phyloP scores from a whole-genome alignment of 2,329 filamentous ascomycete species.

The Coniochaeta sp. region DNA sequence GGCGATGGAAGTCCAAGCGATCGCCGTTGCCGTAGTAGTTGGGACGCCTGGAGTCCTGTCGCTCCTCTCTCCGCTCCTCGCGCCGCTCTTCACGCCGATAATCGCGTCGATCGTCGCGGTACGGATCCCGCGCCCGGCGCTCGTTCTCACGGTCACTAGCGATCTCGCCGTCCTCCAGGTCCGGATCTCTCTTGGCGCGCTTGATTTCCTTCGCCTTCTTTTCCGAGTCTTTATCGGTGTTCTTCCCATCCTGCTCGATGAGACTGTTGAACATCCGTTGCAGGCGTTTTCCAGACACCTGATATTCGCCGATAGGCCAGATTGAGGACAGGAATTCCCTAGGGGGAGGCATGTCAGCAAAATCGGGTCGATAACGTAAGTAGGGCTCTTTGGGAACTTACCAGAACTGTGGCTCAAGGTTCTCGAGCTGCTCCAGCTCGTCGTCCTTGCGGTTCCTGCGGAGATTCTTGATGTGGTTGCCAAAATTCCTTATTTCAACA shows the following conservation, averaged over 20 bases:
- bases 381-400: conserved; percentile 9
- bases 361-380: not conserved
- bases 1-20: conserved; percentile 21
- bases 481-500: conserved; percentile 26
- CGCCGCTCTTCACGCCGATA: conserved; percentile 22
- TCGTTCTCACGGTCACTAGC: conserved; percentile 27
- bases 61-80: conserved; percentile 15
- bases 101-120: conserved; percentile 18
- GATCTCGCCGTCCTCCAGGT: conserved; percentile 29
- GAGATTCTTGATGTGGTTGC: conserved; percentile 25
- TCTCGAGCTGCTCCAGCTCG: conserved; percentile 19
- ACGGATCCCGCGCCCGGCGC: conserved; percentile 17
- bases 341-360: conserved; percentile 10
- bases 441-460: conserved; percentile 20
- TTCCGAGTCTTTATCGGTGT: conserved; percentile 13
- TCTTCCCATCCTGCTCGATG: conserved; percentile 21
- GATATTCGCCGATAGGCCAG: conserved; percentile 28
- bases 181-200: conserved; percentile 16
- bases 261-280: conserved; percentile 27
- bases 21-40: conserved; percentile 22
- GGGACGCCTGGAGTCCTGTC: conserved; percentile 18
- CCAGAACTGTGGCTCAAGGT: conserved; percentile 29
- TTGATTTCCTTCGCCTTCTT: conserved; percentile 12
- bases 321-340: conserved; percentile 31
- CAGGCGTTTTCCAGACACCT: conserved; percentile 25